phyloP scores from a whole-genome alignment of 2,329 filamentous ascomycete genomes.

The Fusarium sp. region DNA sequence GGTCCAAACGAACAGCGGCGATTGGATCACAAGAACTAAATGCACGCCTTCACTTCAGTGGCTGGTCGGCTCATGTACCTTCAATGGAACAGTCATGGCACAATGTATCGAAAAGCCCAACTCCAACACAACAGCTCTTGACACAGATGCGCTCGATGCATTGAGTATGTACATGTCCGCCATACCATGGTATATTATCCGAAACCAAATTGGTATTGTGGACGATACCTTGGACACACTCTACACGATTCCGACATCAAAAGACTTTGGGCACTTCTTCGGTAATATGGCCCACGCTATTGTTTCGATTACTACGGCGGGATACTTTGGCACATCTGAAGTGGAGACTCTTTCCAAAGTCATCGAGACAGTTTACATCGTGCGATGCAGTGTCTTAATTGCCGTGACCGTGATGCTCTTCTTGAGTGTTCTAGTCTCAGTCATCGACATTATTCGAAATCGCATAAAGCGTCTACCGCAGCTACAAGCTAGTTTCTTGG shows the following conservation, averaged over 20 bases:
- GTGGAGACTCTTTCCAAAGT: constrained; percentile 15
- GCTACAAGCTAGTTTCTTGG: constrained; percentile 32
- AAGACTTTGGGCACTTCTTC: constrained; percentile 36
- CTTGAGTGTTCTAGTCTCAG: constrained; percentile 17
- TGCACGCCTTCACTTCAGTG: constrained; percentile 32
- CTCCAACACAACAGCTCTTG: constrained; percentile 23
- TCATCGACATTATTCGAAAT: constrained; percentile 36
- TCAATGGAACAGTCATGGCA: constrained; percentile 37
- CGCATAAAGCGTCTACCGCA: constrained; percentile 27
- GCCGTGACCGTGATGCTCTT: constrained; percentile 26
- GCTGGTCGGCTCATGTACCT: constrained; percentile 31
- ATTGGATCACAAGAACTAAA: constrained; percentile 36
- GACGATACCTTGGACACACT: constrained; percentile 34
- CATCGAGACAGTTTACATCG: constrained; percentile 32
- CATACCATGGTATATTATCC: constrained; percentile 39
- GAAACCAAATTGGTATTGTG: constrained; percentile 22
- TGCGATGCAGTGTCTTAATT: constrained; percentile 33
- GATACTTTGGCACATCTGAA: constrained; percentile 35
- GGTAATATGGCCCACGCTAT: constrained; percentile 40
- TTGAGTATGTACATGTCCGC: constrained; percentile 36
- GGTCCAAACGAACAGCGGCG: constrained; percentile 20
- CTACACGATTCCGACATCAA: constrained; percentile 34
- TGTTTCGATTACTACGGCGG: constrained; percentile 34
- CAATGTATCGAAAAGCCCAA: not conserved
- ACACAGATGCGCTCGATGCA: constrained; percentile 25